These are phyloP conservation scores for Beta vulgaris DNA, from an alignment of 148 eudicot genomes.

Conservation along the genomic window DNA sequence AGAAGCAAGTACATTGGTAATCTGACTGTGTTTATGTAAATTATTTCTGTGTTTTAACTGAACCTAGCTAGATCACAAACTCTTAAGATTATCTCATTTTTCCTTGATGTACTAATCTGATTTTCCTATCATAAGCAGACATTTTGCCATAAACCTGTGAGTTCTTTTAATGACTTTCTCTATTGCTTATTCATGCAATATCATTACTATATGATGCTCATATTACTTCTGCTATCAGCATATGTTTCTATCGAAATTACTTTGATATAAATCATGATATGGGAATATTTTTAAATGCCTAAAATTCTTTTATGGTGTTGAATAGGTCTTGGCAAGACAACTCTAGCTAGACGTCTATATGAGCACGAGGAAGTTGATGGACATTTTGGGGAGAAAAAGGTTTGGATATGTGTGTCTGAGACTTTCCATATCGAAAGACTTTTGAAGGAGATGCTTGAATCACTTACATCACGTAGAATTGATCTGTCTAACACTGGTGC, in stretches of 20 bases:
- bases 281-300: neutral
- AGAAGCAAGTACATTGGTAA: too few species aligned
- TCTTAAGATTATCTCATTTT: too few species aligned
- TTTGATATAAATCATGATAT: neutral
- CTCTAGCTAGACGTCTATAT: conserved; percentile 13
- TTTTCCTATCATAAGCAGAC: too few species aligned
- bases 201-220: too few species aligned
- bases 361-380: conserved; percentile 1
- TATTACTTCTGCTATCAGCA: too few species aligned
- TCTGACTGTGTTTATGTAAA: too few species aligned
- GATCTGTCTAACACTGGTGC: conserved; percentile 3
- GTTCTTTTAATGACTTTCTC: too few species aligned
- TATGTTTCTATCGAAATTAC: neutral
- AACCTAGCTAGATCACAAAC: too few species aligned
- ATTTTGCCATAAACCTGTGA: too few species aligned
- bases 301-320: neutral
- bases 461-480: neutral
- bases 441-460: conserved; percentile 22
- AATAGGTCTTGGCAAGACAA: conserved; percentile 13
- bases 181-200: too few species aligned
- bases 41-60: too few species aligned
- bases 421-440: neutral
- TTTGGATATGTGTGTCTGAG: conserved; percentile 17
- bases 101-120: too few species aligned
- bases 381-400: neutral